Conservation (phyloP, 1,284 basidiomycete species). For the Moesziomyces parantarcticus region DNA sequence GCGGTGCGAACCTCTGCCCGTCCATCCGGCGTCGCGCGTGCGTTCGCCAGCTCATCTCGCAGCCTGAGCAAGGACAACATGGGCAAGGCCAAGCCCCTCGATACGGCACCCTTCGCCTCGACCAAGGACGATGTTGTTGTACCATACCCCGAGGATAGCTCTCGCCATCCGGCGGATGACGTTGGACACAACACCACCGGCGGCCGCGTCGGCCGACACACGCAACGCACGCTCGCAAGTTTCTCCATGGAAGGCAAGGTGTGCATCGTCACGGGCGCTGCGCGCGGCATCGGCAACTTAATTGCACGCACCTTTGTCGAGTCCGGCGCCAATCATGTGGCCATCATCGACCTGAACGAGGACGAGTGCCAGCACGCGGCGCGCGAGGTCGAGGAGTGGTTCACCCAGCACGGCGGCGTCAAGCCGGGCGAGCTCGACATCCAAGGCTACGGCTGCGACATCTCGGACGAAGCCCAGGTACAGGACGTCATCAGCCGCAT, state of each 20-base stretch:
- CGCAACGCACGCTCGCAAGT: constrained; percentile 56
- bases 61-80: constrained; percentile 23
- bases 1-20: constrained; percentile 7
- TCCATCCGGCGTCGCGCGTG: constrained; percentile 13
- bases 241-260: constrained; percentile 73
- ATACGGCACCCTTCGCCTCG: constrained; percentile 26
- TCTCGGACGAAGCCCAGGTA: constrained; percentile 77
- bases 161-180: constrained; percentile 48
- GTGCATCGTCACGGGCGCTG: constrained; percentile 92
- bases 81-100: constrained; percentile 31
- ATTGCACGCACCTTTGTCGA: constrained; percentile 80
- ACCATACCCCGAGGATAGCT: constrained; percentile 39
- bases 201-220: constrained; percentile 50
- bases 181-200: constrained; percentile 59
- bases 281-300: constrained; percentile 74
- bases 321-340: constrained; percentile 85
- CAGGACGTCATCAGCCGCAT: constrained; percentile 42
- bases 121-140: constrained; percentile 41
- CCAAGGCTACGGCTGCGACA: constrained; percentile 86
- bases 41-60: constrained; percentile 34
- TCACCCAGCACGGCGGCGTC: constrained; percentile 74
- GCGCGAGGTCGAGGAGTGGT: constrained; percentile 76
- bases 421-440: constrained; percentile 76
- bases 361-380: constrained; percentile 80
- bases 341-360: constrained; percentile 84